Base-by-base conservation (phyloP, 208 protist species). In the Leishmania martiniquensis region DNA sequence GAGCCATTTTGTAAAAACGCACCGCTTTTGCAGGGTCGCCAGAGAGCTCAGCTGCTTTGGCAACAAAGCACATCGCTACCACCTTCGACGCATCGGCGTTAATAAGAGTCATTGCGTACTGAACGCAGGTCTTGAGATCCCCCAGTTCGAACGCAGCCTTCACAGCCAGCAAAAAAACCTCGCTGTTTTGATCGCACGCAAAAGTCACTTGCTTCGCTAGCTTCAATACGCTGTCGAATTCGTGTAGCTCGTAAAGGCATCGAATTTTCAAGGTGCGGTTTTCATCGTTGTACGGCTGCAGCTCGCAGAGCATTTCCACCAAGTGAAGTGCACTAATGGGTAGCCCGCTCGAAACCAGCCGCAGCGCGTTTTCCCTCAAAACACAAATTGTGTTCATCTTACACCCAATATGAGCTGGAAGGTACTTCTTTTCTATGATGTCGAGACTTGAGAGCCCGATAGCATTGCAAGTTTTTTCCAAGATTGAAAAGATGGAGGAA, bases 141-240 rank as follows among this genome's bases (percentile, higher is more conserved):
- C 89, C 89, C 7, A 94, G 86, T 63, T 97, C 91, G 77, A 93
- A 93, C 0, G 89, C 85, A 12, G 91, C 87, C 57, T 90, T 95
- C 85, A 93, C 91, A 7, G 83, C 87, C 47, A 91, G 82, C 62
- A 78, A 47, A 54, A 89, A 62, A 39, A 85, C 83, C 7, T 85
- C 83, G 15, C 66, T 55, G 79, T 89, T 85, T 37, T 87, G 52
- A 54, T 80, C 76, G 34, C 77, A 55, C 32, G 49, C 15, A 39
- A 71, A 75, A 39, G 85, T 62, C 17, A 91, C 66, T 59, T 77
- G 67, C 47, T 84, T 88, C 0, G 81, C 83, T 20, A 87, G 37
- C 59, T 88, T 85, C 29, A 94, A 72, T 20, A 91, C 89, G 39
- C 80, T 85, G 77, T 94, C 91, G 72, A 86, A 96, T 32, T 94